Base-by-base conservation (phyloP, 805 yeast species). In the Lipomyces starkeyi region DNA sequence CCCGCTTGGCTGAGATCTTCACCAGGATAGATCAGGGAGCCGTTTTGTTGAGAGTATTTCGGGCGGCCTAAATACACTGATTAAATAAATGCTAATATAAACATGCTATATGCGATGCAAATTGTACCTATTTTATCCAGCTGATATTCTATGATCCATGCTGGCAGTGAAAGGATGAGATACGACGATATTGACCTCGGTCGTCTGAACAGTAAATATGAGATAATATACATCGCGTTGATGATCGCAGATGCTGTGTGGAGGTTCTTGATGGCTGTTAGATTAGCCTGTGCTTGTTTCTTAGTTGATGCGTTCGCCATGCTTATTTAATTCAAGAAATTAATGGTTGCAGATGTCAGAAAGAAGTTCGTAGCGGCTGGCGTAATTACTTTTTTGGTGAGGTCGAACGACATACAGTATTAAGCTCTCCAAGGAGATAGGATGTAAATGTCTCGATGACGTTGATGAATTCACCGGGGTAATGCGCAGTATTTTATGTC, bases 1-100 rank as follows among this genome's bases (percentile, higher is more conserved):
- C 95, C 95, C 2, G 78, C 75, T 68, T 86, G 90, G 64, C 78
- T 78, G 67, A 90, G 82, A 73, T 90, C 91, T 37, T 83, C 85
- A 1, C 93, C 94, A 1, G 90, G 76, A 13, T 77, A 78, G 2
- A 84, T 75, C 59, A 89, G 79, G 62, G 82, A 81, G 1, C 84
- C 83, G 58, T 83, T 83, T n/a, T 35, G 25, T 0, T 73, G 75
- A 17, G 81, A 78, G 74, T 80, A 88, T 40, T 69, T 77, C 1
- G 94, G 93, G 64, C 92, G 78, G 2, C 91, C 73, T 71, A 35
- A 14, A 13, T 14, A 29, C 20, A 3, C 3, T 34, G 47, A 35
- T 34, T 34, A 32, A 43, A 5, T 13, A 40, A 20, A 37, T n/a
- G 34, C 40, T 9, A 13, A 14, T 13, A 14, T 11, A 37, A 11